Base-by-base conservation (phyloP, 345 rosid genomes). In the Citrus maxima region DNA sequence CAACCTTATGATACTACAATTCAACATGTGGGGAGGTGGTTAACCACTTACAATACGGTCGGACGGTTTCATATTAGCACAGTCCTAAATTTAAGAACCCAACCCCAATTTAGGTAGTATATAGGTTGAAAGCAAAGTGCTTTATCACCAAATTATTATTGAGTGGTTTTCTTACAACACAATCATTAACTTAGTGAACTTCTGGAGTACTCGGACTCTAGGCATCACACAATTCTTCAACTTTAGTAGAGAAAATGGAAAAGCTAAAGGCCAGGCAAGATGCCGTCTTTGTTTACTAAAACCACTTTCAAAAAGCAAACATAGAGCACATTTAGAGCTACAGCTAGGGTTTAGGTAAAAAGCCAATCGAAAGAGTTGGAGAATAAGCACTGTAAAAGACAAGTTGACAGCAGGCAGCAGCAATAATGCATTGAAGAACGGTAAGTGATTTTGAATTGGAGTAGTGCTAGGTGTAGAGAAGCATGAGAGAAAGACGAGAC, bases 301-400 rank as follows among this genome's bases (percentile, higher is more conserved):
- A 7, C 32, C 77, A 27, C 38, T 61, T 61, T 60, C 8, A 40
- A 38, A 74, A 74, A 9, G 77, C 77, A 73, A 74, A 18, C 77
- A 24, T 38, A 9, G 22, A n/a, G 12, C 21, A 71, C 7, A 51
- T 18, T 70, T 70, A 35, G 22, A 70, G 38, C 60, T 28, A 24
- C 22, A 9, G 19, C 46, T 40, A 72, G 42, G 75, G 75, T 22
- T 35, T 54, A 72, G 46, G 75, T 8, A 32, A n/a, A 40, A 4
- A 32, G 14, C 25, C 49, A 27, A 18, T 10, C n/a, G 5, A 25
- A 42, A 18, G 58, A 54, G 58, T 19, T 54, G 58, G 22, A 54
- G 58, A 46, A 13, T 13, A 46, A 46, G 51, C 51, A 3, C 13
- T 46, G 18, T 0, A 0, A 13, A 46, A 46, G 12, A 46, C 51